Base-by-base conservation (phyloP, 2,329 filamentous ascomycete genomes). In the Colletotrichum camelliae region DNA sequence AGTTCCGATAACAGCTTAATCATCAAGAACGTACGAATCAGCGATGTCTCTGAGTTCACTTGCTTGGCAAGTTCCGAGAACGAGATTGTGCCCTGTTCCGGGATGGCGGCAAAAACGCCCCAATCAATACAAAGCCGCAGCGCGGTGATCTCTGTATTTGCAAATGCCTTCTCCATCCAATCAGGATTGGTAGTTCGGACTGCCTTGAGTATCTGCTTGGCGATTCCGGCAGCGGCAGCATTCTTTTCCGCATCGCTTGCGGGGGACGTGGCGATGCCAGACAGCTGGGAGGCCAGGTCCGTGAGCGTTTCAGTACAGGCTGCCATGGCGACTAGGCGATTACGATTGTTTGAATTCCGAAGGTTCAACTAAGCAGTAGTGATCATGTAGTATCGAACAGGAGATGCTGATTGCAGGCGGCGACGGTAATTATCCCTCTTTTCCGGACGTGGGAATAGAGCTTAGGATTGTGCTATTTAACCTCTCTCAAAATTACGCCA, bases 41-140 rank as follows among this genome's bases (percentile, higher is more conserved):
- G 75, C 2, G 72, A 43, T 1, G 65, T 69, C 18, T 86, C 81
- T 2, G 80, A 81, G 1, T 79, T 70, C 3, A 84, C 31, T 10
- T 79, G 79, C 7, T 68, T 67, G 1, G 83, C 83, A 7, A 86
- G 77, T 0, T 82, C 79, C 0, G 60, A 52, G 67, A 81, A 81
- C 8, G 80, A 79, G 16, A 84, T 81, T 2, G 73, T 37, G 2
- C 78, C 81, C 0, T 79, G 77, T 3, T 65, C 18, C 0, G 83
- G 83, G 24, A 86, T 83, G 2, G 73, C 61, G 8, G 83, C 81
- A 65, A 85, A 84, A 0, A 77, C 80, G 10, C 79, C 78, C 82
- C 84, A 84, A 48, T 81, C 77, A 33, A 81, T 73, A 66, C 85
- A 84, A 5, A 84, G 73, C 2, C 79, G 78, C 8, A 81, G 39